phyloP scores from a whole-genome alignment of 148 eudicot species.

The Heliosperma pusillum region DNA sequence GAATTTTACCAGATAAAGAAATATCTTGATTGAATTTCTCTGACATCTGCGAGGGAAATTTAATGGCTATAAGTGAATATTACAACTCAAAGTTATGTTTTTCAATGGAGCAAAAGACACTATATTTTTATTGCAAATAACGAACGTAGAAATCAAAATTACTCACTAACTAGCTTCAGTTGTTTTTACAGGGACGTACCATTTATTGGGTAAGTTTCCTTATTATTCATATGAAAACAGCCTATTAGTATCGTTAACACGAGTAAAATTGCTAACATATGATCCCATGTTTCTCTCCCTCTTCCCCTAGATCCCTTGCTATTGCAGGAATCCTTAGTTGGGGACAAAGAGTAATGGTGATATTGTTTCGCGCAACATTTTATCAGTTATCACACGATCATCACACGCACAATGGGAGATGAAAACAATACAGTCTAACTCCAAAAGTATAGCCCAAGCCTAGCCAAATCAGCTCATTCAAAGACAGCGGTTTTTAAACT shows the following conservation, averaged over 20 bases:
- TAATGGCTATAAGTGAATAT: neutral
- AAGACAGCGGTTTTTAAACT: too few species aligned
- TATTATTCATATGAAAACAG: neutral
- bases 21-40: slow-evolving; percentile 81
- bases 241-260: neutral
- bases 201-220: neutral
- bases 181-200: neutral
- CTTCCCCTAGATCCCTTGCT: too few species aligned
- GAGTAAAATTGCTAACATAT: neutral
- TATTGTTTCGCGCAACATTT: too few species aligned
- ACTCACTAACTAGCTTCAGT: neutral
- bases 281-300: neutral
- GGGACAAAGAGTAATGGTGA: too few species aligned
- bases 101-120: neutral
- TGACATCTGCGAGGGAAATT: slow-evolving; percentile 65
- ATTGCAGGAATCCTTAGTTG: too few species aligned
- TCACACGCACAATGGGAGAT: too few species aligned
- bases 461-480: neutral
- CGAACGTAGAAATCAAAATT: too few species aligned
- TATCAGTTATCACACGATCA: too few species aligned
- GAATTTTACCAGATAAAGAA: slow-evolving; percentile 85
- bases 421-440: neutral
- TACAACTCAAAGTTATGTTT: neutral
- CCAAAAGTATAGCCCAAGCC: neutral
- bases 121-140: neutral